Evolutionary conservation across 345 rosid species (phyloP), one percentile per base, ranked within the genome.

Genomic region (Diplotaxis tenuifolia): DNA sequence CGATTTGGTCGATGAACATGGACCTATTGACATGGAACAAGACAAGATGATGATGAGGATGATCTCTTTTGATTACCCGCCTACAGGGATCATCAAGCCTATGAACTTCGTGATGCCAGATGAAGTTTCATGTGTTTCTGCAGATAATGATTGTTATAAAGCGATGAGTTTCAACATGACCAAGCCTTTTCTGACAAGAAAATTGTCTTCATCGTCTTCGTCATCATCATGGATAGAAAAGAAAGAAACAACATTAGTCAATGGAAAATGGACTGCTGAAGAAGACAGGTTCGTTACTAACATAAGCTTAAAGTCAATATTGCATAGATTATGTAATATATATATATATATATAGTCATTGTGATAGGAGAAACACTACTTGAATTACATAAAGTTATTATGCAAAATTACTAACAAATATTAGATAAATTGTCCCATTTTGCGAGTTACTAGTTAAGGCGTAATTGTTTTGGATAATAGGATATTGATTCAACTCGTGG

Each of bases 221-320:
- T 75, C 74, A 54, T 53, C 75, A 73, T 60, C 71, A 6, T 72
- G 58, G 81, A 90, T 78, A 77, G 75, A 65, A 49, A 86, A 86
- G 36, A 85, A 83, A 82, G 86, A 82, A 82, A 57, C 79, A 73
- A 88, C 73, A 68, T 75, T 85, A 29, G 89, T 86, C 29, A 95
- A 95, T 82, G 96, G 99, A 23, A 98, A 95, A 80, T 95, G 99
- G 99, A 86, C 91, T 10, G 70, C 70, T 64, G 89, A 88, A 32
- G 98, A 95, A 83, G 99, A 95, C 81, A 88, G 93, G 99, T 93
- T 40, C 8, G 36, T 67, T 1, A 29, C 67, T 28, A 11, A 34
- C 60, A 10, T 40, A 42, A 68, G 7, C 67, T 65, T 36, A 31
- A 0, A 2, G 67, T 49, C 67, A 67, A 22, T 38, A 66, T 19